phyloP scores from a whole-genome alignment of 495 filamentous ascomycete species.

The Emericellopsis terricola region DNA sequence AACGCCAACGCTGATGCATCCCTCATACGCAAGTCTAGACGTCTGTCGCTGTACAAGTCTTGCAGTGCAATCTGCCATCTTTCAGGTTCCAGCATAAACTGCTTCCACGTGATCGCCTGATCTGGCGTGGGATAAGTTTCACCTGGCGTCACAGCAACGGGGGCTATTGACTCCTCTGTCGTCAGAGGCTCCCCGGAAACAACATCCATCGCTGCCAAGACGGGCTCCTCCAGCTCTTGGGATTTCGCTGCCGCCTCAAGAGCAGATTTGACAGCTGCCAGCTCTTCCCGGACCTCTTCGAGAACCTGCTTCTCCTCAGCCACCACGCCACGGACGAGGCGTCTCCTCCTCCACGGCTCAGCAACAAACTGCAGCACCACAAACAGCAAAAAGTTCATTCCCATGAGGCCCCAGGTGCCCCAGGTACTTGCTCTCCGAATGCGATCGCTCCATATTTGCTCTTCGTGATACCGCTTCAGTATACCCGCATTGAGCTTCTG shows the following conservation, averaged over 20 bases:
- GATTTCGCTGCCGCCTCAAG: conserved; percentile 8
- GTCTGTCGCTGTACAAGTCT: conserved; percentile 54
- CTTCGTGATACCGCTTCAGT: conserved; percentile 85
- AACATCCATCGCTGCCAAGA: conserved; percentile 6
- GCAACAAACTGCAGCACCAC: conserved; percentile 80
- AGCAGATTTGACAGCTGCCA: conserved; percentile 8
- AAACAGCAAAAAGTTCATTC: conserved; percentile 81
- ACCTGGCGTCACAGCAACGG: conserved; percentile 3
- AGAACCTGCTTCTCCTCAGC: conserved; percentile 41
- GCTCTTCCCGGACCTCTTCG: conserved; percentile 44
- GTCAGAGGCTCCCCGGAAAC: conserved; percentile 1
- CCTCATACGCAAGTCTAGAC: conserved; percentile 46
- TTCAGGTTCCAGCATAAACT: conserved; percentile 23
- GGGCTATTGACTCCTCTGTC: not conserved
- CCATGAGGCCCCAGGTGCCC: conserved; percentile 98
- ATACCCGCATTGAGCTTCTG: conserved; percentile 60
- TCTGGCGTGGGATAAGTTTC: conserved; percentile 1
- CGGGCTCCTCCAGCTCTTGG: conserved; percentile 7
- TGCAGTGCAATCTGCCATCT: conserved; percentile 12
- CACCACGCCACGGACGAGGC: conserved; percentile 65
- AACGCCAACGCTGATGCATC: conserved; percentile 56
- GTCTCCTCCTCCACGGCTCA: conserved; percentile 74
- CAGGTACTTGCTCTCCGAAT: conserved; percentile 91
- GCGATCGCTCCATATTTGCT: conserved; percentile 98
- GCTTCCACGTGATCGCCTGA: conserved; percentile 27